These are phyloP conservation scores for Chlamydomonas sphaeroides DNA, from an alignment of 139 green algal species.

Conservation along the genomic window DNA sequence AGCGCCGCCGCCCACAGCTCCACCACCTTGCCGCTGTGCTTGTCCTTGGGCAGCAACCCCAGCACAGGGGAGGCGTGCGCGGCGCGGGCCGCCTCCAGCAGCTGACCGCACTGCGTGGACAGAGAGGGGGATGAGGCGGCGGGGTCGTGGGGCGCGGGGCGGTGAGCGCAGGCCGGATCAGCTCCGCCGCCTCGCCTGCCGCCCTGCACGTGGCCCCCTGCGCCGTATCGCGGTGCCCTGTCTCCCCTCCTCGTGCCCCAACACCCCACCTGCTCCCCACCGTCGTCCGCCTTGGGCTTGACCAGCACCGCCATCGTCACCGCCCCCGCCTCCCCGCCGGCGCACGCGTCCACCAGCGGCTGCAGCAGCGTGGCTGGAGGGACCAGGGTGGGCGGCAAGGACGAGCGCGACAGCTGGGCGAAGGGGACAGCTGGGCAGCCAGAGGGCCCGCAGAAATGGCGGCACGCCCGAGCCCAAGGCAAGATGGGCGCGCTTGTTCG, in stretches of 20 bases:
- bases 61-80: conserved; percentile 53
- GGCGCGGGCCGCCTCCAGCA: conserved; percentile 62
- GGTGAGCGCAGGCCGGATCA: too few species aligned
- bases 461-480: too few species aligned
- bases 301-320: conserved; percentile 68
- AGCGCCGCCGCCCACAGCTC: conserved; percentile 60
- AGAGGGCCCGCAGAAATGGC: too few species aligned
- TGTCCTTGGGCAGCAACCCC: conserved; percentile 81
- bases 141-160: too few species aligned
- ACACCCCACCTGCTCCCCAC: conserved; percentile 51
- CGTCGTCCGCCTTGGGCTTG: conserved; percentile 86
- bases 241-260: too few species aligned
- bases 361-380: conserved; percentile 64
- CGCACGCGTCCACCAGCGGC: conserved; percentile 53
- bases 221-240: too few species aligned
- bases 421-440: too few species aligned
- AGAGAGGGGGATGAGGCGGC: background rate
- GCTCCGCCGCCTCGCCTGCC: too few species aligned
- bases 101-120: conserved; percentile 59
- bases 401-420: too few species aligned
- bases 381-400: too few species aligned
- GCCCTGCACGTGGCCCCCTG: too few species aligned
- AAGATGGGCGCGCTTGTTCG: too few species aligned
- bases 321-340: conserved; percentile 50
- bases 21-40: conserved; percentile 71